Percentiles rank a stretch among this genome's conserved stretches.
Conservation (phyloP, 306 rosid species). For the Phaseolus lunatus region DNA sequence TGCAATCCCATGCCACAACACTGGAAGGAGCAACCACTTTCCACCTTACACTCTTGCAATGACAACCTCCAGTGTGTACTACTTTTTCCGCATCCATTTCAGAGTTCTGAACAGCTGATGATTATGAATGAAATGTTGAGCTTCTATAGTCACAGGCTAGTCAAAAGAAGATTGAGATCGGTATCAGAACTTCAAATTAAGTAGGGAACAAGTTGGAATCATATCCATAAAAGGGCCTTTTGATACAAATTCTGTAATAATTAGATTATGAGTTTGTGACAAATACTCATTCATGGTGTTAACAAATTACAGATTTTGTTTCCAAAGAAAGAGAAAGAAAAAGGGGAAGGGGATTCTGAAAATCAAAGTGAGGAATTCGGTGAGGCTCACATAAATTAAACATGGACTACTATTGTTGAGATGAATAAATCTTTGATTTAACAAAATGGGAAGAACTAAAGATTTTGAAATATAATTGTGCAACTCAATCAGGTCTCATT, state of each 20-base stretch:
- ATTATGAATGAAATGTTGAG: background rate
- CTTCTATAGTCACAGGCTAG: background rate
- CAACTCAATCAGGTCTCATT: background rate
- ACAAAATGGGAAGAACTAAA: background rate
- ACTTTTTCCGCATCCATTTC: constrained; percentile 67
- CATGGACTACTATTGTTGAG: background rate
- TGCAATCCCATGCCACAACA: constrained; percentile 80
- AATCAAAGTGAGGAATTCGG: background rate
- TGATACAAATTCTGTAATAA: constrained; percentile 19
- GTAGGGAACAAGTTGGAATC: constrained; percentile 14
- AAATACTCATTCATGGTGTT: background rate
- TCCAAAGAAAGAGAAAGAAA: background rate
- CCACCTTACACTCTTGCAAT: constrained; percentile 87
- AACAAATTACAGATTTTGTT: background rate
- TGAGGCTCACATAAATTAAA: constrained; percentile 1
- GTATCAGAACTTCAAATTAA: background rate
- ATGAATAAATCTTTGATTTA: background rate
- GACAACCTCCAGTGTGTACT: constrained; percentile 85
- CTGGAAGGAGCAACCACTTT: constrained; percentile 63
- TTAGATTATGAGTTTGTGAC: background rate
- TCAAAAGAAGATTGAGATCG: background rate
- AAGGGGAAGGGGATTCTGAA: background rate
- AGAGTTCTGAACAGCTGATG: constrained; percentile 21
- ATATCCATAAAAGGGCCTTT: background rate
- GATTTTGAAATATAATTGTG: background rate